Evolutionary conservation across 768 basidiomycete genomes (phyloP), one percentile per base, ranked within the genome.

Genomic region (Boletus reticuloceps): DNA sequence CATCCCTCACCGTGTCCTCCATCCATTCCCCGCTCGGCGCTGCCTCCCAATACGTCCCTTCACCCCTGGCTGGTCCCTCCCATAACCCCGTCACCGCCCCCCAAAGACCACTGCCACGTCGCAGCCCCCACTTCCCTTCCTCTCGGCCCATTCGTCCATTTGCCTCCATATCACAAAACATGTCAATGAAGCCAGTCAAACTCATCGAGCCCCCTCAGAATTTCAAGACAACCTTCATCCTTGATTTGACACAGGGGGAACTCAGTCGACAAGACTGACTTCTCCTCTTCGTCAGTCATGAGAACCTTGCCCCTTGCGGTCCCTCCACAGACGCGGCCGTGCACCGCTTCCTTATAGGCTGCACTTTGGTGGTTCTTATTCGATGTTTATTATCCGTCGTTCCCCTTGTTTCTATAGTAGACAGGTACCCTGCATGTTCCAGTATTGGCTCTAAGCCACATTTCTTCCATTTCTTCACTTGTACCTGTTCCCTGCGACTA

Each of bases 161-260:
- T 69, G 78, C 88, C 16, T 80, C 84, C 48, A 78, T 90, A 58
- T 69, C 69, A 51, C 67, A 70, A 54, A 63, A 53, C 11, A 56
- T 66, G 7, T 69, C 64, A 53, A 77, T 75, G 47, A 81, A 82
- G 52, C 75, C 85, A 7, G 77, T 84, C 17, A 93, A 93, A 66
- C 77, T 92, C 66, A 91, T 94, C 54, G 81, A 90, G 68, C 87
- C 89, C 11, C 89, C 91, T 27, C 78, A 83, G 64, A 84, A 88
- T 68, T 83, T 82, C 71, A 80, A 82, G 68, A 76, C 77, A 46
- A 82, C 81, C 38, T 93, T 91, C 63, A 76, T 87, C 57, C 82
- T 94, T 50, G 81, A 92, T 71, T 79, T 94, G 54, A 91, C 91
- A 0, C 91, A 91, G 68, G 89, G 83, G 9, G 91, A 94, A 69